Base-by-base conservation (phyloP, 345 rosid genomes). In the Linum lewisii region DNA sequence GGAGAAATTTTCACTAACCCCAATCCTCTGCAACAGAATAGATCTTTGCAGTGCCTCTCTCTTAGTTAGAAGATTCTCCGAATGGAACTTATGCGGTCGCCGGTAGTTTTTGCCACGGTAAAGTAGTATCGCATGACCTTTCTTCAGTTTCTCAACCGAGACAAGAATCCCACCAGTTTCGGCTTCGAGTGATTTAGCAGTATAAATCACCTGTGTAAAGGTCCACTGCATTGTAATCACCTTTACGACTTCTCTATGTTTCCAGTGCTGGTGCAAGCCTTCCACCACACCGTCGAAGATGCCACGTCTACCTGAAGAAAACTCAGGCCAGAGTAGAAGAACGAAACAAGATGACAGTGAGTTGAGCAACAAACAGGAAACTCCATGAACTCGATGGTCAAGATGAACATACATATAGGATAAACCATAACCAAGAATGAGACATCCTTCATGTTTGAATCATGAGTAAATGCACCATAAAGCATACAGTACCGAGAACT, bases 251-350 rank as follows among this genome's bases (percentile, higher is more conserved):
- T 90, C 97, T 62, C 86, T 76, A 64, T 84, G 84, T 78, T 90
- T 90, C 97, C 95, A 90, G 55, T 87, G 97, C 76, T 90, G 95
- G 79, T 84, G 88, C 37, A 90, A 55, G 65, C 90, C 92, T 78
- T 90, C 97, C 54, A 87, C 73, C 57, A 87, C 88, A 63, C 97
- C 97, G 79, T 68, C 77, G 72, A 90, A 87, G 57, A 90, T 60
- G 67, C 95, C 93, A 69, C 95, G 80, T 78, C 93, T 81, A 38
- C 97, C 92, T 89, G 75, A 42, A 80, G 61, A 59, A 58, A 63
- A 65, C 23, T 29, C 16, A 7, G 4, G 18, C 47, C 47, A 42
- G 18, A 11, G 2, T 42, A 54, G 24, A 62, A 59, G 49, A 54
- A 62, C 58, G 57, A 65, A 50, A 4, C 13, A 18, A 21, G 25